Percentiles rank a stretch among this genome's conserved stretches.
Conservation (phyloP, 2,329 filamentous ascomycete species). For the Botrytis pseudocinerea region DNA sequence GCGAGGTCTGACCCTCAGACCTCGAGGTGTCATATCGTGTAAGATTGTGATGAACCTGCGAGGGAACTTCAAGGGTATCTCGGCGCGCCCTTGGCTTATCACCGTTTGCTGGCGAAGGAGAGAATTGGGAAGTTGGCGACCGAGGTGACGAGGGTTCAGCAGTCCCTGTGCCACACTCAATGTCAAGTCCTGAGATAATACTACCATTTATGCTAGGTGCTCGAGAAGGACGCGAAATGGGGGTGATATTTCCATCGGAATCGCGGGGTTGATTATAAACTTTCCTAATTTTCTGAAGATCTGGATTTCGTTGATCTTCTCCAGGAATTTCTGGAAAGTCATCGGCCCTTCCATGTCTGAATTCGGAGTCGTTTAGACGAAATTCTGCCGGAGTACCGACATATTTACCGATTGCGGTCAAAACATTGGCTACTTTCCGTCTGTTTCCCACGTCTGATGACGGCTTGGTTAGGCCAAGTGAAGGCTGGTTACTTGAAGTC, state of each 20-base stretch:
- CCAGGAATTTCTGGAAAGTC: conserved; percentile 59
- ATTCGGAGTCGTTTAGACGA: conserved; percentile 52
- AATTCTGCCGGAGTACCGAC: conserved; percentile 51
- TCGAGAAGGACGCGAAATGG: conserved; percentile 41
- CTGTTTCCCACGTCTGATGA: conserved; percentile 40
- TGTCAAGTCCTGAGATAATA: conserved; percentile 37
- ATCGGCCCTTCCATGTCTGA: conserved; percentile 48
- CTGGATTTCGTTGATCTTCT: conserved; percentile 49
- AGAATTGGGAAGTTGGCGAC: conserved; percentile 22
- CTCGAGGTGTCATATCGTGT: conserved; percentile 19
- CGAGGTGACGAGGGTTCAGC: conserved; percentile 27
- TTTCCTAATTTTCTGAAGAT: conserved; percentile 44
- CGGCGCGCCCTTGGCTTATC: conserved; percentile 27
- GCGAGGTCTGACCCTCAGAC: conserved; percentile 23
- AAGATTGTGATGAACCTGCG: conserved; percentile 40
- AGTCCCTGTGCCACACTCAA: conserved; percentile 30
- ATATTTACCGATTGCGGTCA: conserved; percentile 48
- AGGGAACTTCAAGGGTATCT: conserved; percentile 42
- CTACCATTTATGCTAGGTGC: conserved; percentile 44
- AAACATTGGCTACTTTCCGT: conserved; percentile 46
- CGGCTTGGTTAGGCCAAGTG: not conserved
- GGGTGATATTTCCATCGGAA: conserved; percentile 40
- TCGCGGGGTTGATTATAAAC: conserved; percentile 45
- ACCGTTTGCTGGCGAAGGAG: conserved; percentile 18
- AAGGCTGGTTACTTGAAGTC: not conserved